Conservation (phyloP, 2,329 filamentous ascomycete species). For the Arthroderma sp. region DNA sequence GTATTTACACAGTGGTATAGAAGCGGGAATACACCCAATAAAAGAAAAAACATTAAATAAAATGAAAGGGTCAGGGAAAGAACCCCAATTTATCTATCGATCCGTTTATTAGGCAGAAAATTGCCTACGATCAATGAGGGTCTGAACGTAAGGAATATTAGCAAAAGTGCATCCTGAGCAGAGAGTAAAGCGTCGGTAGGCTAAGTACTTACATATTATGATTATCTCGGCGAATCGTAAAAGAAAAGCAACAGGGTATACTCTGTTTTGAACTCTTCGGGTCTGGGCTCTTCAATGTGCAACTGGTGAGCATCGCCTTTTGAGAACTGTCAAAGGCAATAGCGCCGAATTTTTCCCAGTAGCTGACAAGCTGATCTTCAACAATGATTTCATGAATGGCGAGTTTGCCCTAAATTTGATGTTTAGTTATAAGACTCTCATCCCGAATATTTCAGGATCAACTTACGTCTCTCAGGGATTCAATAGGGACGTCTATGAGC, state of each 20-base stretch:
- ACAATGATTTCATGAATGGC: conserved; percentile 91
- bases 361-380: conserved; percentile 86
- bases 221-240: conserved; percentile 86
- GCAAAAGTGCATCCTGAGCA: conserved; percentile 9
- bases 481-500: conserved; percentile 82
- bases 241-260: conserved; percentile 92
- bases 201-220: conserved; percentile 72
- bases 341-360: conserved; percentile 98
- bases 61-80: background rate
- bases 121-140: conserved; percentile 93
- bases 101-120: conserved; percentile 74
- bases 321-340: conserved; percentile 92
- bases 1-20: too few species aligned
- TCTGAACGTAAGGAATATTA: conserved; percentile 37
- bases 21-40: too few species aligned
- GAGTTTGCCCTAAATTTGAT: conserved; percentile 61
- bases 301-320: conserved; percentile 90
- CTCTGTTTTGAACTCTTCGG: conserved; percentile 55
- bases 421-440: background rate
- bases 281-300: conserved; percentile 72
- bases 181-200: background rate
- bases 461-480: conserved; percentile 77
- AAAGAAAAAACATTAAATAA: background rate
- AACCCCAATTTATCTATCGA: conserved; percentile 23
- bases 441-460: background rate